Conservation (phyloP, 2,329 filamentous ascomycete genomes). For the Incumbomyces delicatus region DNA sequence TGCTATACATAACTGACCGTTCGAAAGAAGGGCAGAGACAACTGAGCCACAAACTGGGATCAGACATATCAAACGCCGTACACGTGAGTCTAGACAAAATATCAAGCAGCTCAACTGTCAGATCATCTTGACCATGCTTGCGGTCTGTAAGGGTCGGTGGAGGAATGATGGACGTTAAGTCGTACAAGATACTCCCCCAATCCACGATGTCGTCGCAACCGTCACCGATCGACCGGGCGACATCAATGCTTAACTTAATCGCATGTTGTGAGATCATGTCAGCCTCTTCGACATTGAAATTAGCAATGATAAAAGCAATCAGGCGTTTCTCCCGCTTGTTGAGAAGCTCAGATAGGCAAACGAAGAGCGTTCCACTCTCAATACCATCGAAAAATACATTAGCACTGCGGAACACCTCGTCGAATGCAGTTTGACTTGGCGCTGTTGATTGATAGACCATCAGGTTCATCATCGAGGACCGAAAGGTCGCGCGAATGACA, state of each 20-base stretch:
- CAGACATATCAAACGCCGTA: background rate
- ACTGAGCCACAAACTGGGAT: background rate
- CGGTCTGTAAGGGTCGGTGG: background rate
- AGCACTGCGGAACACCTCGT: slow-evolving; percentile 83
- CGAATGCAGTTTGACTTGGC: slow-evolving; percentile 58
- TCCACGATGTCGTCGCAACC: background rate
- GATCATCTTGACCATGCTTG: background rate
- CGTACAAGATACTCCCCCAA: background rate
- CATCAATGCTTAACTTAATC: slow-evolving; percentile 34
- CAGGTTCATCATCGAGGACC: slow-evolving; percentile 74
- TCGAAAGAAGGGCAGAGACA: background rate
- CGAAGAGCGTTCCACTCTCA: slow-evolving; percentile 87
- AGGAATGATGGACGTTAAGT: background rate
- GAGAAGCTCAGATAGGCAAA: slow-evolving; percentile 55
- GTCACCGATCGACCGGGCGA: background rate
- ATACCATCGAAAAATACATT: slow-evolving; percentile 97
- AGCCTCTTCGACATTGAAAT: slow-evolving; percentile 89
- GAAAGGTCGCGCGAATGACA: slow-evolving; percentile 78
- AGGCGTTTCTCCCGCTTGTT: slow-evolving; percentile 54
- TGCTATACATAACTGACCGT: background rate
- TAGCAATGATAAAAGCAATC: slow-evolving; percentile 68
- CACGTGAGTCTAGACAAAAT: background rate
- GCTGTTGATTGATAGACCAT: slow-evolving; percentile 60
- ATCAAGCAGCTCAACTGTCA: background rate
- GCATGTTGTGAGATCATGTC: slow-evolving; percentile 88